These are phyloP conservation scores for Alternaria viburni DNA, from an alignment of 2,329 filamentous ascomycete genomes.

Conservation along the genomic window DNA sequence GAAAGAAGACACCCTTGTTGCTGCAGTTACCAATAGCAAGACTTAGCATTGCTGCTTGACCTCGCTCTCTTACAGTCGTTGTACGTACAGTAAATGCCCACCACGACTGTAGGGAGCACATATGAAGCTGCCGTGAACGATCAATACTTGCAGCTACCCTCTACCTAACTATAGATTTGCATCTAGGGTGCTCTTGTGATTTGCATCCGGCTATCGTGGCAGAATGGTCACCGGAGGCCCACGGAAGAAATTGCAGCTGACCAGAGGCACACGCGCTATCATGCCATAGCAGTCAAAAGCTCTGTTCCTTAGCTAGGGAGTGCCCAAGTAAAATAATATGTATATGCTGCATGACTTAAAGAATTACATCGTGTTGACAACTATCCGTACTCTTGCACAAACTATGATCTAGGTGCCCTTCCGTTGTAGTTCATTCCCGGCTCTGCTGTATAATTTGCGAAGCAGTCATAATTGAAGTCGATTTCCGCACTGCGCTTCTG, in stretches of 20 bases:
- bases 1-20: slow-evolving; percentile 15
- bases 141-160: neutral
- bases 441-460: slow-evolving; percentile 35
- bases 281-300: neutral
- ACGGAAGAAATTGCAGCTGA: neutral
- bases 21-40: slow-evolving; percentile 10
- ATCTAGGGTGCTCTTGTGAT: neutral
- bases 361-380: neutral
- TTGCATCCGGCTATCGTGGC: neutral
- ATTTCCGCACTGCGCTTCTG: slow-evolving; percentile 36
- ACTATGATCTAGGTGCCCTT: slow-evolving; percentile 16
- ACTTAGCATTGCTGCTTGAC: neutral
- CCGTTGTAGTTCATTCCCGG: slow-evolving; percentile 38
- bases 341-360: neutral
- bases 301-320: neutral
- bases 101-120: neutral
- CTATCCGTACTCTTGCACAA: neutral
- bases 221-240: neutral
- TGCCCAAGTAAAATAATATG: neutral
- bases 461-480: slow-evolving; percentile 38
- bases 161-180: neutral
- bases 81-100: neutral
- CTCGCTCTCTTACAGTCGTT: neutral
- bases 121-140: neutral
- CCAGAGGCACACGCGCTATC: neutral